Conservation (phyloP, 805 yeast genomes). For the Lipomyces yamanashiensis region DNA sequence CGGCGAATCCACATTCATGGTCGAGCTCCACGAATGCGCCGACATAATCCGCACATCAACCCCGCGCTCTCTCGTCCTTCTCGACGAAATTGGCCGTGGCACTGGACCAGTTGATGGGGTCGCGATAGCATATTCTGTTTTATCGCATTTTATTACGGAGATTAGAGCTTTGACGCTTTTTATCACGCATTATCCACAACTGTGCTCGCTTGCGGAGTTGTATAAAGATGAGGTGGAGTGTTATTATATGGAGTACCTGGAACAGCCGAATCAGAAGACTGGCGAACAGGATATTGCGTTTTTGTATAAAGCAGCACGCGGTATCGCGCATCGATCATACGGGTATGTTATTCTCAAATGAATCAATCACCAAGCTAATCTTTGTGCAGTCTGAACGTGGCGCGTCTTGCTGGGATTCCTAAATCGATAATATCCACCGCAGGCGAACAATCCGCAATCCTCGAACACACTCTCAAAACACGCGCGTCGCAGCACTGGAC, state of each 20-base stretch:
- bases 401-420: slow-evolving; percentile 67
- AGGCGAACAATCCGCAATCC: slow-evolving; percentile 17
- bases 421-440: slow-evolving; percentile 30
- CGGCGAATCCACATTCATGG: slow-evolving; percentile 84
- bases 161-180: slow-evolving; percentile 65
- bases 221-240: slow-evolving; percentile 54
- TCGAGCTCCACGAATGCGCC: slow-evolving; percentile 70
- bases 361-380: too few relatives aligned
- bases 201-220: slow-evolving; percentile 56
- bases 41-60: slow-evolving; percentile 59
- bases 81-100: slow-evolving; percentile 82
- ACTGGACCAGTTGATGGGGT: slow-evolving; percentile 78
- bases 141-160: slow-evolving; percentile 58
- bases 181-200: slow-evolving; percentile 81
- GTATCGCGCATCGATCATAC: slow-evolving; percentile 66
- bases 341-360: slow-evolving; percentile 50
- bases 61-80: slow-evolving; percentile 59
- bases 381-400: slow-evolving; percentile 63
- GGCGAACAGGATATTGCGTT: slow-evolving; percentile 52
- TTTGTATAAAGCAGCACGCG: slow-evolving; percentile 56
- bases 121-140: slow-evolving; percentile 75
- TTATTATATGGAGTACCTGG: slow-evolving; percentile 71
- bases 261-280: slow-evolving; percentile 42
- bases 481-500: slow-evolving; percentile 14
- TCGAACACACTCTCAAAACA: slow-evolving; percentile 7